Base-by-base conservation (phyloP, 2,329 filamentous ascomycete genomes). In the Xenoacremonium recifei region DNA sequence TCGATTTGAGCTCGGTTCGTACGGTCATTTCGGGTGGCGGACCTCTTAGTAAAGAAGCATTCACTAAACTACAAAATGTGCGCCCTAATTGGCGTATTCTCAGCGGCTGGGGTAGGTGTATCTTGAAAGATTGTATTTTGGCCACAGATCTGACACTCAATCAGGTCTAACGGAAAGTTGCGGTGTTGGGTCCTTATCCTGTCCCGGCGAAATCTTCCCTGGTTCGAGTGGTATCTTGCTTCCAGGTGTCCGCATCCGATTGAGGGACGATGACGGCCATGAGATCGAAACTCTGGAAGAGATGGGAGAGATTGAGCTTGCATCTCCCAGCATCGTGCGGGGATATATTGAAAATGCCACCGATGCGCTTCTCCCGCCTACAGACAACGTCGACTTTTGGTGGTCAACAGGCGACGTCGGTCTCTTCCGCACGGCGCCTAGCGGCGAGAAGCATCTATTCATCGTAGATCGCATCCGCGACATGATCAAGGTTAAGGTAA, bases 401-500 rank as follows among this genome's bases (percentile, higher is more conserved):
- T n/a, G 33, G 20, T 33, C 31, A 11, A 42, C 39, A 12, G 39
- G 39, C 17, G 39, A 42, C 27, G 23, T 42, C 20, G 39, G 39
- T 19, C 31, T 35, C 7, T 36, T 42, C 20, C 39, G 32, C 18
- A 11, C 20, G 20, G 25, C 31, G 11, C 39, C 32, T 15, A 42
- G 21, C 29, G 39, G 39, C 12, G 33, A 36, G 5, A 15, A 42
- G 17, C 39, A 42, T 37, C 33, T 42, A 9, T 42, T 42, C n/a
- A 29, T 42, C 15, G 31, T 35, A 15, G 39, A 42, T 27, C 39
- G 39, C 4, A 42, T 42, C 27, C 33, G 32, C 31, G 39, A 42
- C 23, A 42, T 42, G 39, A 42, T 42, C 12, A 42, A 42, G n/a
- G 39, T 42, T 23, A 42, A 42, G 33, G 39, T 42, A 6, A 36